Percentiles rank a stretch among this genome's conserved stretches.
Conservation (phyloP, 192 early-diverging fungal species). For the Geranomyces variabilis region DNA sequence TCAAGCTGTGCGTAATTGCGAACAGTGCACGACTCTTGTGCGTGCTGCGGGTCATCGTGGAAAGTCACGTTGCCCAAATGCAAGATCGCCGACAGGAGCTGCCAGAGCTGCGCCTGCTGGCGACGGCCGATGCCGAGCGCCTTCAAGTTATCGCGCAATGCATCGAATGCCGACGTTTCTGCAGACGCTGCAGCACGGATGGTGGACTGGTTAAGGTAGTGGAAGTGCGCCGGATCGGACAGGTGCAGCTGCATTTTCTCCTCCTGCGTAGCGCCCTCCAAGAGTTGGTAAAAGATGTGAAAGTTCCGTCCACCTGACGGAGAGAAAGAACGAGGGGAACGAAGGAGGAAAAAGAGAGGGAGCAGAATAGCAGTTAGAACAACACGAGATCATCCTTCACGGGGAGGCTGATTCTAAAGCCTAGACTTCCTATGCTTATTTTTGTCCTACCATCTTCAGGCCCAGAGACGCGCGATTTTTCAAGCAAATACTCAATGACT, state of each 20-base stretch:
- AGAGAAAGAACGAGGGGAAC: too few species aligned
- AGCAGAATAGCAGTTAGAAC: too few species aligned
- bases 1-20: slow-evolving; percentile 75
- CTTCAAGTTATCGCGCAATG: slow-evolving; percentile 47
- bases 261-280: slow-evolving; percentile 74
- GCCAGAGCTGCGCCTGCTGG: slow-evolving; percentile 76
- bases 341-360: too few species aligned
- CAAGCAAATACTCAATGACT: slow-evolving; percentile 80
- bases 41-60: slow-evolving; percentile 48
- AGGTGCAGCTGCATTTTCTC: slow-evolving; percentile 77
- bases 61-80: slow-evolving; percentile 94
- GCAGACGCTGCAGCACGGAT: slow-evolving; percentile 15
- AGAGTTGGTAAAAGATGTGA: slow-evolving; percentile 89
- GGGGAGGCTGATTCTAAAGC: not conserved
- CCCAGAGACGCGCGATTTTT: slow-evolving; percentile 75
- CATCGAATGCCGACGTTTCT: slow-evolving; percentile 24
- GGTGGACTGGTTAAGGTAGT: slow-evolving; percentile 47
- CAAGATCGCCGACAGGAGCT: slow-evolving; percentile 83
- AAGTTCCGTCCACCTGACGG: slow-evolving; percentile 76
- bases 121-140: slow-evolving; percentile 55
- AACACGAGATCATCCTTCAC: too few species aligned
- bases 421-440: not conserved
- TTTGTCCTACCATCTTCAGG: slow-evolving; percentile 30
- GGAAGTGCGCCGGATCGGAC: slow-evolving; percentile 63
- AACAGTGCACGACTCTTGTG: slow-evolving; percentile 74